phyloP scores from a whole-genome alignment of 2,329 filamentous ascomycete species.

The Aspergillus sp. region DNA sequence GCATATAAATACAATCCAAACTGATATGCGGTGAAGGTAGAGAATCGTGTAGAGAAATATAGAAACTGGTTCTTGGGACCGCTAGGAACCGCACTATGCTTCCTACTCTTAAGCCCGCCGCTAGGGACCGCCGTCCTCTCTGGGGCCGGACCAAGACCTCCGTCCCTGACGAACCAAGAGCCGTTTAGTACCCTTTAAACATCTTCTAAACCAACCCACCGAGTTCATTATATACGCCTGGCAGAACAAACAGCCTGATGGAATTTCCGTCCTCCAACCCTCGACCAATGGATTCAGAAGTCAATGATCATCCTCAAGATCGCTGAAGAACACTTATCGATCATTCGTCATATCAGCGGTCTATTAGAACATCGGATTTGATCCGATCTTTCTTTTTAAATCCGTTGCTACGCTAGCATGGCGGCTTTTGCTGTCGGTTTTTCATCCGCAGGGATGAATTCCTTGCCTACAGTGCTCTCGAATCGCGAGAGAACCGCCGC shows the following conservation, averaged over 20 bases:
- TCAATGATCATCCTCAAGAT: neutral
- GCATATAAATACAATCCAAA: no score
- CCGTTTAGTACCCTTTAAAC: neutral
- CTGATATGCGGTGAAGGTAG: no score
- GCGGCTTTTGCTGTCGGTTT: neutral
- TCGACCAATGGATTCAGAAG: neutral
- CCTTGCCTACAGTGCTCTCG: neutral
- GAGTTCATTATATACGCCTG: neutral
- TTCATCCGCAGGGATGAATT: neutral
- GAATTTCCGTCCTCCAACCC: neutral
- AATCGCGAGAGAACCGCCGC: neutral
- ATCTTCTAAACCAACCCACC: neutral
- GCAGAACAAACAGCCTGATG: neutral
- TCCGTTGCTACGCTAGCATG: neutral
- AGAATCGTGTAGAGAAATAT: no score
- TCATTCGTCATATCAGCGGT: neutral
- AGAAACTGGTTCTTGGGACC: no score
- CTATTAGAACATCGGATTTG: constrained; percentile 10
- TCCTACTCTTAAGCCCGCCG: no score
- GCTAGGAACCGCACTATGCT: no score
- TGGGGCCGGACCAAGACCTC: no score
- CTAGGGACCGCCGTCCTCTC: no score
- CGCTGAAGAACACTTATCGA: neutral
- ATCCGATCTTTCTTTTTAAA: constrained; percentile 1
- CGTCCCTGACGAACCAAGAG: neutral